Percentiles rank a stretch among this genome's conserved stretches.
Conservation (phyloP, 169 alveolate genomes). For the Cystoisospora suis region DNA sequence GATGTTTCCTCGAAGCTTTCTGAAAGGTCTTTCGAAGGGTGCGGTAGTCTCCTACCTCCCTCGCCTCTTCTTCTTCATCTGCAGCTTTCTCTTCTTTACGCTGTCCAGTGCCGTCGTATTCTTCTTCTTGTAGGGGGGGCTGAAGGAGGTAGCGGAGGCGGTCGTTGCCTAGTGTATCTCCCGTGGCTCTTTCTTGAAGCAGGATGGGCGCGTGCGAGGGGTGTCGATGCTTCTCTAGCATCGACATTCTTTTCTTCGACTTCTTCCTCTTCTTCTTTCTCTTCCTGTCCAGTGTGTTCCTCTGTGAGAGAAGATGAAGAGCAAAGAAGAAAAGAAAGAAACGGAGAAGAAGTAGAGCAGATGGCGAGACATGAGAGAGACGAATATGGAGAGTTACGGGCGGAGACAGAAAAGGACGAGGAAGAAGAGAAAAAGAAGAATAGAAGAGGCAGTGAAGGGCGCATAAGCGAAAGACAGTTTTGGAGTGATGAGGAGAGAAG, state of each 20-base stretch:
- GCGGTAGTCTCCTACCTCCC: slow-evolving; percentile 7
- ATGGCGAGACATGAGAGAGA: background rate
- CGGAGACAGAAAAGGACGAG: background rate
- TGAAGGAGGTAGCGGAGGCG: background rate
- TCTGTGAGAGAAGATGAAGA: background rate
- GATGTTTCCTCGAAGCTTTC: too few relatives aligned
- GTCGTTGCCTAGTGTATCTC: slow-evolving; percentile 3
- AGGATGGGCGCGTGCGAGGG: background rate
- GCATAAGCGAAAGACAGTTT: background rate
- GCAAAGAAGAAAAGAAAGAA: background rate
- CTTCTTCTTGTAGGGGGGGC: background rate
- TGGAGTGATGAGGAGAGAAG: background rate
- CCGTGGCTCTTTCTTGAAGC: slow-evolving; percentile 18
- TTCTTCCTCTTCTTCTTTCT: too few relatives aligned
- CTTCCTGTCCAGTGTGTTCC: background rate
- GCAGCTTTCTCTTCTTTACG: background rate
- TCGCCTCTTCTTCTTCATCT: background rate
- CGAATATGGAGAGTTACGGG: background rate
- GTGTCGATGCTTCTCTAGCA: background rate
- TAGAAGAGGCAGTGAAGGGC: background rate
- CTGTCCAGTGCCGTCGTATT: background rate
- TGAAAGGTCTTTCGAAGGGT: background rate
- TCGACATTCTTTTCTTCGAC: too few relatives aligned
- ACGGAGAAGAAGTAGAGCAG: background rate
- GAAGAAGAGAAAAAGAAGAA: background rate